A percentile compares a stretch with the other conserved stretches of the same genome.
These are phyloP conservation scores for Aegilops sharonensis DNA, from an alignment of 176 grass and related monocot species.

Conservation along the genomic window DNA sequence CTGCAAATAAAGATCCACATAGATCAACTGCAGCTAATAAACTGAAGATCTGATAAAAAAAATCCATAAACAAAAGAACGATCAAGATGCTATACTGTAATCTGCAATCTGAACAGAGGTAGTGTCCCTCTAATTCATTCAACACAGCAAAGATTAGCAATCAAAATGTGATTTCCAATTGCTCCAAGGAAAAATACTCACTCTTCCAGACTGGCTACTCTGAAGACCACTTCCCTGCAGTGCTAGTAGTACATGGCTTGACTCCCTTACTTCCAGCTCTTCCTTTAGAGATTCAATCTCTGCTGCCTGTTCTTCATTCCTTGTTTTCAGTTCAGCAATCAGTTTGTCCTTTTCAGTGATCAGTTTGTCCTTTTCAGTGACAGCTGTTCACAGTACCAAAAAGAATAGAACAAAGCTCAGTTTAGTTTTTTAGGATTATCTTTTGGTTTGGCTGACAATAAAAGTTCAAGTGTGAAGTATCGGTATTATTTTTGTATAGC, in stretches of 20 bases:
- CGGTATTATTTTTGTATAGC: background rate
- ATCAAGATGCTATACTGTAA: background rate
- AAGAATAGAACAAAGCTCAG: background rate
- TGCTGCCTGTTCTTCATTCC: slow-evolving; percentile 10
- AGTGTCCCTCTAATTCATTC: background rate
- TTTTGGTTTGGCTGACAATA: background rate
- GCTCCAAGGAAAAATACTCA: background rate
- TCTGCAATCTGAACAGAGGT: background rate
- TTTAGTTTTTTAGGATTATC: background rate
- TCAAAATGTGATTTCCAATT: background rate
- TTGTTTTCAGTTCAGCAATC: background rate
- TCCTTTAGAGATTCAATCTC: slow-evolving; percentile 16
- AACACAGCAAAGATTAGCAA: background rate
- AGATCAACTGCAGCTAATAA: background rate
- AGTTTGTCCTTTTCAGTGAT: background rate
- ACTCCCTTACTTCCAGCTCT: background rate
- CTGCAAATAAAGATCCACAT: background rate
- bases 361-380: background rate
- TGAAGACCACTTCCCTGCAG: background rate
- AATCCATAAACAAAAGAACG: background rate
- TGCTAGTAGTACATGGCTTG: background rate
- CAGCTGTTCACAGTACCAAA: background rate
- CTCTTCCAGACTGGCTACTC: background rate
- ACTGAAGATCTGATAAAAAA: background rate
- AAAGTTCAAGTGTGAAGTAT: background rate